Evolutionary conservation across 805 yeast species (phyloP).

Genomic region (Clavispora fructus): DNA sequence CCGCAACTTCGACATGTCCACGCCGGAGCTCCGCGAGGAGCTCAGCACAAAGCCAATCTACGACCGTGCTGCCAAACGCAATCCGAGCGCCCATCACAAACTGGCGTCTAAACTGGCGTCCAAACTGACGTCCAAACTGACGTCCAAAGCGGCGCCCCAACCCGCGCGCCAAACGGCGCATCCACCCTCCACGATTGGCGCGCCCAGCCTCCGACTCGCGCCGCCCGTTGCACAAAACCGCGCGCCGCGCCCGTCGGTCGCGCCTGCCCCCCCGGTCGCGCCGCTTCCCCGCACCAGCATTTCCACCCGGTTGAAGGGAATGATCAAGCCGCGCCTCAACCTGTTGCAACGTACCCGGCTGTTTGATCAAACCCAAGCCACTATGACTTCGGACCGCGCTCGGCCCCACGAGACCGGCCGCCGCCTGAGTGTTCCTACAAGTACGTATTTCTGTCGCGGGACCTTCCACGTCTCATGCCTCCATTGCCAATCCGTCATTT

Average conservation of each 20-base stretch:
- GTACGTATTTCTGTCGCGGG: not conserved
- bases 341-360: slow-evolving; percentile 17
- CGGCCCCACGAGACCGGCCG: not conserved
- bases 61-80: slow-evolving; percentile 31
- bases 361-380: slow-evolving; percentile 35
- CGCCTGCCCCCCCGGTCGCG: not conserved
- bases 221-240: too few species aligned
- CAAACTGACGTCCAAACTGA: too few species aligned
- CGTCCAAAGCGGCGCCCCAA: not conserved
- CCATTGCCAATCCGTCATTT: not conserved
- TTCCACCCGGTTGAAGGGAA: slow-evolving; percentile 1
- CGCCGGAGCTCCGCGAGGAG: slow-evolving; percentile 32
- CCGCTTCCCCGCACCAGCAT: slow-evolving; percentile 1
- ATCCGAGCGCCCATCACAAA: slow-evolving; percentile 16
- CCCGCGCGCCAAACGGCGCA: not conserved
- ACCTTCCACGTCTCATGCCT: too few species aligned
- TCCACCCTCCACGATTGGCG: too few species aligned
- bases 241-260: not conserved
- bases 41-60: slow-evolving; percentile 37
- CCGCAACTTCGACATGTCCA: slow-evolving; percentile 31
- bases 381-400: slow-evolving; percentile 25
- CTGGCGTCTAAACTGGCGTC: too few species aligned
- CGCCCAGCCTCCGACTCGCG: too few species aligned
- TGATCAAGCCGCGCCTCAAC: slow-evolving; percentile 1
- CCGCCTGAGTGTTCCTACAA: not conserved